Evolutionary conservation across 305 asterid genomes (phyloP), one percentile per base, ranked within the genome.

Genomic region (Solanum hybrid): DNA sequence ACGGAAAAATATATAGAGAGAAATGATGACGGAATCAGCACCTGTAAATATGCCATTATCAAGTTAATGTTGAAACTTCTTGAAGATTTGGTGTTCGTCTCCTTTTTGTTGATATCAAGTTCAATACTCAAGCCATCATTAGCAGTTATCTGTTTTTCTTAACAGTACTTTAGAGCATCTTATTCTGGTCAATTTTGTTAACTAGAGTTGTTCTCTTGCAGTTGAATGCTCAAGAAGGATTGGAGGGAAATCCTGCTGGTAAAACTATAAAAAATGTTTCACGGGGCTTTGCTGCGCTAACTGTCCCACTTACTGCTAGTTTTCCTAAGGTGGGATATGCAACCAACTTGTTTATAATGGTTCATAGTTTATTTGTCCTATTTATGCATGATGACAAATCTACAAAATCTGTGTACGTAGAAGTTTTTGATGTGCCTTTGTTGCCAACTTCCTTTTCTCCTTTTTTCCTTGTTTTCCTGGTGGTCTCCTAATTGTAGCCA

Each of bases 141-240:
- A 61, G 69, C 16, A 84, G 31, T 2, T 84, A 28, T 84, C 42
- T 85, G 33, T 86, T 13, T 61, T 61, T 61, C n/a, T 61, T 61
- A 86, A 86, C 34, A 61, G 51, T 86, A 20, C 34, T 61, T 61
- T 33, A 33, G 14, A 33, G 77, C 88, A 61, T 34, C 1, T 86
- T 86, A 86, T 86, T 61, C 88, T 11, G 57, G 51, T 86, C 51
- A 33, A 11, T 61, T 34, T 61, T 86, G 57, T 86, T 34, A n/a
- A 86, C 34, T 61, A 13, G 57, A 61, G 57, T 84, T 81, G n/a
- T 84, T 88, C 82, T 51, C 89, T 86, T 88, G 39, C 92, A 97
- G 99, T 93, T 89, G 88, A 97, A 97, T 90, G 95, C 95, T 85
- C 98, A 94, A 89, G 99, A 97, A 92, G 99, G 99, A 28, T 87